Percentiles rank a stretch among this genome's conserved stretches.
These are phyloP conservation scores for Berkeleyomyces rouxiae DNA, from an alignment of 2,329 filamentous ascomycete species.

Conservation along the genomic window DNA sequence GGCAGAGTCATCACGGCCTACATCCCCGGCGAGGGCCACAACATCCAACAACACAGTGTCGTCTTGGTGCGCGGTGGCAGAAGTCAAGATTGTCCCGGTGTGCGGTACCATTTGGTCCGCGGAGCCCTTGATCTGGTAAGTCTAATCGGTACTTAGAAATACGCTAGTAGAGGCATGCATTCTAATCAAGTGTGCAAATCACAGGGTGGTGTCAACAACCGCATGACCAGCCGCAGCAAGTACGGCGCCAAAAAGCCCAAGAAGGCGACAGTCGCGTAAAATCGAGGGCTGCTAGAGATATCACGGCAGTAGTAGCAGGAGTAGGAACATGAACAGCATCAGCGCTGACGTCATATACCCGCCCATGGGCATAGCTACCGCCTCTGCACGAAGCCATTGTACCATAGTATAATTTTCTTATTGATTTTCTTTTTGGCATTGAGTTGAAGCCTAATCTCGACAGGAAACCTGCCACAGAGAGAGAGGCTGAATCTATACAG, in stretches of 20 bases:
- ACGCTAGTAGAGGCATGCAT: neutral
- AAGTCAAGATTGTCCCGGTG: conserved; percentile 94
- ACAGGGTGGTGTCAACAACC: conserved; percentile 77
- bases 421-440: neutral
- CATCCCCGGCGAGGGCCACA: conserved; percentile 95
- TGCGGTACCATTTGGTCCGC: conserved; percentile 84
- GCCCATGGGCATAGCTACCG: neutral
- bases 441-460: neutral
- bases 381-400: conserved; percentile 1
- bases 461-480: no score
- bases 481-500: no score
- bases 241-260: conserved; percentile 99
- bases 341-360: neutral
- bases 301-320: neutral
- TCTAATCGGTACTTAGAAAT: conserved; percentile 16
- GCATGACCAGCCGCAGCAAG: conserved; percentile 77
- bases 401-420: conserved; percentile 9
- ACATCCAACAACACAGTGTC: conserved; percentile 96
- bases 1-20: conserved; percentile 82
- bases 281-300: neutral
- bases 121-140: conserved; percentile 85
- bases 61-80: conserved; percentile 88
- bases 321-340: neutral
- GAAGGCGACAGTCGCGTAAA: conserved; percentile 43
- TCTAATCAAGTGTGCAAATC: neutral